Percentiles rank a stretch among this genome's conserved stretches.
Evolutionary conservation across 306 rosid genomes (phyloP).

Genomic region (Rosa chinensis): DNA sequence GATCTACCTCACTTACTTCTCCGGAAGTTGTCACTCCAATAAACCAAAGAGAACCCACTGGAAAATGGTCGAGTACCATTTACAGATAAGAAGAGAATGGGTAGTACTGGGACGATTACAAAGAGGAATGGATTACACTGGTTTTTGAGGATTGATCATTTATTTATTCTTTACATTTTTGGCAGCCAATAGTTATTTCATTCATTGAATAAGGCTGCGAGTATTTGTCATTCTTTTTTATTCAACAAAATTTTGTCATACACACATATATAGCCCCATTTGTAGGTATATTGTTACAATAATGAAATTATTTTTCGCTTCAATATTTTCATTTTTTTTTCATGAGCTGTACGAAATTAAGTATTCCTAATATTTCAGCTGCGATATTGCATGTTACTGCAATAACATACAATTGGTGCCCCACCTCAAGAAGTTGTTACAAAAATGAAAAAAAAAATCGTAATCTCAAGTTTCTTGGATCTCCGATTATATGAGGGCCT

Average conservation of each 20-base stretch:
- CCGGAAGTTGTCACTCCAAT: not conserved
- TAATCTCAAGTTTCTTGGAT: no score
- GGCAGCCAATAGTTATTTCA: not conserved
- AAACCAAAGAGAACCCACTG: conserved; percentile 14
- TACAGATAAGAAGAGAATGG: not conserved
- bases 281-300: not conserved
- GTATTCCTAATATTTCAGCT: not conserved
- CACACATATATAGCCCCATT: not conserved
- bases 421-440: not conserved
- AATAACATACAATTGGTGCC: not conserved
- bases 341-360: no score
- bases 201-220: not conserved
- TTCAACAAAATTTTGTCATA: not conserved
- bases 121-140: conserved; percentile 14
- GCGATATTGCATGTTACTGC: not conserved
- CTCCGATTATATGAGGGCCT: no score
- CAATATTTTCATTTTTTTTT: no score
- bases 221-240: not conserved
- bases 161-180: not conserved
- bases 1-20: conserved; percentile 14
- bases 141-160: conserved; percentile 6
- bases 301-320: not conserved
- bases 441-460: no score
- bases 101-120: not conserved
- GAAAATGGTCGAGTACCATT: conserved; percentile 19